phyloP scores from a whole-genome alignment of 495 filamentous ascomycete species.

The Gamarada debralockiae region DNA sequence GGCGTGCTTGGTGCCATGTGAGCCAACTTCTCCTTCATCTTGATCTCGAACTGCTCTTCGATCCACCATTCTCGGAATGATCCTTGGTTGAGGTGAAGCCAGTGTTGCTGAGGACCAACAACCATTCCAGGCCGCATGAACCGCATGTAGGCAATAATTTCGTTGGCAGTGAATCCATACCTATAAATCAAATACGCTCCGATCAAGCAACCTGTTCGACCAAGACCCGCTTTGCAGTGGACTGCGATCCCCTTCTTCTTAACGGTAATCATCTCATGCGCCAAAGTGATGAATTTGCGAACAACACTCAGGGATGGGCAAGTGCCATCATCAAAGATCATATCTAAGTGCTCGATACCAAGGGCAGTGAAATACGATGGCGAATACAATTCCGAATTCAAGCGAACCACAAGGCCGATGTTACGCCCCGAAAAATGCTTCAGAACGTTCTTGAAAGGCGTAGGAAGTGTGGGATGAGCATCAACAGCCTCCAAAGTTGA shows the following conservation, averaged over 20 bases:
- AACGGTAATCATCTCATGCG: conserved; percentile 87
- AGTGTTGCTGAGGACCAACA: conserved; percentile 98
- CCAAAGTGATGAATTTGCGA: conserved; percentile 87
- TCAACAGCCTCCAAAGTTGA: conserved; percentile 63
- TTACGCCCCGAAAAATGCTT: conserved; percentile 80
- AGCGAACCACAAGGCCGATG: conserved; percentile 87
- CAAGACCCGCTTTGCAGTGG: conserved; percentile 96
- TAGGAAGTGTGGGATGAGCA: conserved; percentile 56
- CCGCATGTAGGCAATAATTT: conserved; percentile 97
- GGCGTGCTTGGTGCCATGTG: conserved; percentile 72
- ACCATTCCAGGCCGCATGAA: conserved; percentile 99
- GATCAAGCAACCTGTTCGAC: conserved; percentile 94
- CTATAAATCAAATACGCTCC: conserved; percentile 97
- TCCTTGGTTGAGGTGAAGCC: conserved; percentile 95
- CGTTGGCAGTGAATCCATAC: conserved; percentile 97
- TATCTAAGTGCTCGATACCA: conserved; percentile 92
- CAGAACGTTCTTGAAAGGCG: conserved; percentile 92
- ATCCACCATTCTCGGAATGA: conserved; percentile 98
- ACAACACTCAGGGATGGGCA: conserved; percentile 86
- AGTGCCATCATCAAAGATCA: conserved; percentile 99
- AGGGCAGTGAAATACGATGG: conserved; percentile 93
- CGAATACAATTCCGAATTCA: conserved; percentile 95
- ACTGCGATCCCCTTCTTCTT: conserved; percentile 89
- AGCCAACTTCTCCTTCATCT: conserved; percentile 36
- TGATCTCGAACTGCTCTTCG: conserved; percentile 74